A percentile compares a stretch with the other conserved stretches of the same genome.
These are phyloP conservation scores for Tricholoma sp. DNA, from an alignment of 768 basidiomycete species.

Conservation along the genomic window DNA sequence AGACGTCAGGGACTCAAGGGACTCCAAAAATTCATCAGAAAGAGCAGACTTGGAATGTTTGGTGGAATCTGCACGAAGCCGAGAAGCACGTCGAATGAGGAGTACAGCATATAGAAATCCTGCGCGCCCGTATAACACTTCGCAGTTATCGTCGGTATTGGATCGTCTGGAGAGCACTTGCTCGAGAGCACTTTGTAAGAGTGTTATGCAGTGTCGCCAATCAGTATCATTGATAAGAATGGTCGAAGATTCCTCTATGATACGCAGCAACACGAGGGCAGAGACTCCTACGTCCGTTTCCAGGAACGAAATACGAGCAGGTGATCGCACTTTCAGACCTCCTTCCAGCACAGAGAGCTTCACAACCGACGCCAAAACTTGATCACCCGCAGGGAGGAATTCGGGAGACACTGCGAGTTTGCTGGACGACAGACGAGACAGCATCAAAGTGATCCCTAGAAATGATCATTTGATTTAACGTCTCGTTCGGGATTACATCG, in stretches of 20 bases:
- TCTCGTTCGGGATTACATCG: neutral
- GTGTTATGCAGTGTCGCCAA: constrained; percentile 17
- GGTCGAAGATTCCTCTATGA: constrained; percentile 12
- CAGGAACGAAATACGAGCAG: constrained; percentile 29
- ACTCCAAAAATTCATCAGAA: constrained; percentile 8
- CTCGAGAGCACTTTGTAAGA: constrained; percentile 19
- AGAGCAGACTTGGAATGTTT: neutral
- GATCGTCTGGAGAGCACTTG: constrained; percentile 7
- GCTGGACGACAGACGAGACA: neutral
- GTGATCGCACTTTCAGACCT: constrained; percentile 3
- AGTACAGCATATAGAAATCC: constrained; percentile 51
- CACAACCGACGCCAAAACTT: neutral
- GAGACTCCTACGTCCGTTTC: constrained; percentile 37
- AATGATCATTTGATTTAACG: neutral
- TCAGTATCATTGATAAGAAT: constrained; percentile 8
- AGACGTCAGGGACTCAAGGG: constrained; percentile 23
- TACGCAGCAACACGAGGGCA: constrained; percentile 28
- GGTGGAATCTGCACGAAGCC: neutral
- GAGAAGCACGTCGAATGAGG: constrained; percentile 29
- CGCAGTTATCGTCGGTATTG: constrained; percentile 36
- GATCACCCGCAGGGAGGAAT: constrained; percentile 1
- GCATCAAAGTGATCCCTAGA: neutral
- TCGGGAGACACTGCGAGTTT: neutral
- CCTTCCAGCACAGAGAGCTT: neutral
- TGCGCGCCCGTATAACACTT: constrained; percentile 55